Evolutionary conservation across 169 alveolate genomes (phyloP).

Genomic region (Besnoitia besnoiti): DNA sequence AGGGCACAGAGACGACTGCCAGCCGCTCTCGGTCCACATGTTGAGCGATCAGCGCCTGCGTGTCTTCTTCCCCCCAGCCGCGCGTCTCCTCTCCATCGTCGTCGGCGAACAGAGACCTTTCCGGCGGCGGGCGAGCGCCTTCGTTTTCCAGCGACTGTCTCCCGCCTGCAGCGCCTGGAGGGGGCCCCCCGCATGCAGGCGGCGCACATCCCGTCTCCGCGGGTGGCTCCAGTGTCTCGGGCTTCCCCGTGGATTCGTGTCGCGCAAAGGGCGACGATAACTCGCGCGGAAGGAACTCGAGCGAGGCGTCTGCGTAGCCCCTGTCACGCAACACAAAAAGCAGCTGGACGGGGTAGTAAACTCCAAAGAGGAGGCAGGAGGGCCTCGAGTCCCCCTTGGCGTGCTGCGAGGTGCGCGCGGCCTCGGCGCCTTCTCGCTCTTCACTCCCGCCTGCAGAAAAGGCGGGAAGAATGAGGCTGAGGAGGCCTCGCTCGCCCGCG

Average conservation of each 20-base stretch:
- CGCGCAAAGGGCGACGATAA: too few species aligned
- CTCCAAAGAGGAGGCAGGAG: not conserved
- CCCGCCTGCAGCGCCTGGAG: too few species aligned
- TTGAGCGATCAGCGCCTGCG: not conserved
- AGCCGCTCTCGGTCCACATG: not conserved
- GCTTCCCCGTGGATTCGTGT: too few species aligned
- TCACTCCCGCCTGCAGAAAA: not conserved
- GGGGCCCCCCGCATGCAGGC: too few species aligned
- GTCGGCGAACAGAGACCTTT: not conserved
- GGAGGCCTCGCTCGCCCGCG: not conserved
- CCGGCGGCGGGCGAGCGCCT: not conserved
- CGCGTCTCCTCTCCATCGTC: too few species aligned
- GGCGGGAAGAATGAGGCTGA: constrained; percentile 6
- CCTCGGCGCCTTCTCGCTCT: not conserved
- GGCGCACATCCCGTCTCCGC: too few species aligned
- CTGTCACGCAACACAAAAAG: not conserved
- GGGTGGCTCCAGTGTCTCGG: too few species aligned
- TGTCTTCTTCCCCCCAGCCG: too few species aligned
- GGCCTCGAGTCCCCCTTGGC: not conserved
- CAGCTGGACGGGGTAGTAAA: not conserved
- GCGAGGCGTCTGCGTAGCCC: constrained; percentile 2
- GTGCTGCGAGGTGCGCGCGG: not conserved
- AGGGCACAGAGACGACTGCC: not conserved
- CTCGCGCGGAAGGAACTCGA: too few species aligned
- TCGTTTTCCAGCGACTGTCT: too few species aligned